Base-by-base conservation (phyloP, 164 flowering plant species). In the Umbellularia californica region DNA sequence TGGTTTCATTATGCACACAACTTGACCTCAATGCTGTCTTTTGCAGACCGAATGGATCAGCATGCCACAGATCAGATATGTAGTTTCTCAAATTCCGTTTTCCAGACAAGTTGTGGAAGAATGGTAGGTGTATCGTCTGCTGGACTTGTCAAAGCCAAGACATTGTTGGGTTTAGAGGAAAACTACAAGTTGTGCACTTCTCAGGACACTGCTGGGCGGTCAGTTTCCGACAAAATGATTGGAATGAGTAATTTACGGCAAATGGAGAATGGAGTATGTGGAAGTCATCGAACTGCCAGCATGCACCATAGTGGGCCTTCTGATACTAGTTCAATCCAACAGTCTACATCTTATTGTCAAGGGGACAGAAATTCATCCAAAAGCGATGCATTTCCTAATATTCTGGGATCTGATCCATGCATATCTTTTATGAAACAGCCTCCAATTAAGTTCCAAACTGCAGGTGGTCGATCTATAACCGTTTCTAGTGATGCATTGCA, bases 391-490 rank as follows among this genome's bases (percentile, higher is more conserved):
- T 60, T 58, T 71, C 77, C 82, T 58, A 77, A 70, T 13, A 27
- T 72, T 72, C n/a, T 69, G 77, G 80, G 71, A 20, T 64, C 82
- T 35, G 82, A 77, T 14, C 60, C 73, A 47, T 60, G 55, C 55
- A 74, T 69, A 77, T 70, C 83, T 50, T 76, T 77, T 79, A 14
- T 72, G 30, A 84, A 87, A 74, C 81, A 85, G 24, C 86, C 95
- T 77, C 88, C 89, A 71, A 78, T 92, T 27, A 88, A 86, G 82
- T 94, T 96, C 75, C 92, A 88, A 17, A 91, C 98, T 68, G 98
- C 98, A 47, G 99, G 97, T 67, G 98, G 98, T 35, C 87, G 86
- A 80, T 92, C 97, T 41, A 82, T 96, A 50, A 91, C 93, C n/a
- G 90, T 96, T 77, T 96, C 99, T 15, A 78, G 79, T 78, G 92